A percentile compares a stretch with the other conserved stretches of the same genome.
Evolutionary conservation across 139 green algal genomes (phyloP).

Genomic region (Chlamydomonas sphaeroides): DNA sequence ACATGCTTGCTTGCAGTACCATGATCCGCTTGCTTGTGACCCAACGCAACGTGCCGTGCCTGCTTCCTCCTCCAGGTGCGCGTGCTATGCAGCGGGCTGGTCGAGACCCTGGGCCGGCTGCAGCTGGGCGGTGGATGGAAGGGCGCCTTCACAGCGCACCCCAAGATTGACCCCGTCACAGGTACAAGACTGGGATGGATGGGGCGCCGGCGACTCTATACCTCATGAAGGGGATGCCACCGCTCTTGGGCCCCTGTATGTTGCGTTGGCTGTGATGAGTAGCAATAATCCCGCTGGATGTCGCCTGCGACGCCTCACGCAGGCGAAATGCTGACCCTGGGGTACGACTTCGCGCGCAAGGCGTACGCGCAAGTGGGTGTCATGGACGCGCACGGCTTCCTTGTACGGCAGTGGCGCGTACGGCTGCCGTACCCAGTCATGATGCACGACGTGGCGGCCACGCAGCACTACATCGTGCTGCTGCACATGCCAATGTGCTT

Average conservation of each 20-base stretch:
- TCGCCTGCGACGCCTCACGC: neutral
- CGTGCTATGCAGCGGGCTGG: slow-evolving; percentile 65
- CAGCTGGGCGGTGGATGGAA: slow-evolving; percentile 22
- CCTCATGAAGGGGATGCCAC: no score
- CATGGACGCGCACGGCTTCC: slow-evolving; percentile 46
- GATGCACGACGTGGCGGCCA: slow-evolving; percentile 89
- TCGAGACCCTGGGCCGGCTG: slow-evolving; percentile 73
- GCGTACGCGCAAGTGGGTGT: slow-evolving; percentile 47
- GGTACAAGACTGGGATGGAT: no score
- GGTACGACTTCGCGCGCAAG: slow-evolving; percentile 61
- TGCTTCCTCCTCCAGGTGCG: no score
- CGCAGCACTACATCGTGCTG: slow-evolving; percentile 73
- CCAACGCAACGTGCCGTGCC: no score
- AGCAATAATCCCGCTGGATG: no score
- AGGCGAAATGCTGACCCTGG: slow-evolving; percentile 56
- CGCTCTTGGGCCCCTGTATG: no score
- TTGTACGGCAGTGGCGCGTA: slow-evolving; percentile 39
- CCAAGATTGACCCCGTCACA: slow-evolving; percentile 78
- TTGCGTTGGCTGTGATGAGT: no score
- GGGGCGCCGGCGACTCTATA: no score
- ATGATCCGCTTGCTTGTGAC: no score
- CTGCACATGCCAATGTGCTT: slow-evolving; percentile 81
- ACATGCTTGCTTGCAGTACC: no score
- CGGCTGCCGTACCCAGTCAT: slow-evolving; percentile 58
- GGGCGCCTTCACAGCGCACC: slow-evolving; percentile 84